These are phyloP conservation scores for Sphaerulina musiva DNA, from an alignment of 2,329 filamentous ascomycete genomes.

Conservation along the genomic window DNA sequence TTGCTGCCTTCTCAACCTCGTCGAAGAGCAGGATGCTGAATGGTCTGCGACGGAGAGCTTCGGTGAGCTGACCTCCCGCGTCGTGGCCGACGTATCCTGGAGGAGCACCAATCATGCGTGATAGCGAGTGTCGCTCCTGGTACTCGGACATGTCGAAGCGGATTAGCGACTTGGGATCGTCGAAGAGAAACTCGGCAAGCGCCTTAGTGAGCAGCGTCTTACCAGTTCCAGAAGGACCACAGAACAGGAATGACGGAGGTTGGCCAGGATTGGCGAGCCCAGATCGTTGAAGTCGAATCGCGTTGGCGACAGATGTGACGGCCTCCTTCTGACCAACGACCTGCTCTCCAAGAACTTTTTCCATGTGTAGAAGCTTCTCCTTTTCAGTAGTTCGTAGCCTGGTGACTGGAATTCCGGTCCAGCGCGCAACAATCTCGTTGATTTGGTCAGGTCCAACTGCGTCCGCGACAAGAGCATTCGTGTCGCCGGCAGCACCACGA, in stretches of 20 bases:
- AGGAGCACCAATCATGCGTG: slow-evolving; percentile 94
- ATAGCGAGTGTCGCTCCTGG: slow-evolving; percentile 91
- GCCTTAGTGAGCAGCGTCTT: slow-evolving; percentile 97
- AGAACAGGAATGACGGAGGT: slow-evolving; percentile 97
- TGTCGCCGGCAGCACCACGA: slow-evolving; percentile 53
- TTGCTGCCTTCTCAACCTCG: slow-evolving; percentile 96
- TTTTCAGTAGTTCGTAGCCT: slow-evolving; percentile 91
- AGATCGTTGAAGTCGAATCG: slow-evolving; percentile 89
- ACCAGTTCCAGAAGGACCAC: slow-evolving; percentile 94
- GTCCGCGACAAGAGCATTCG: slow-evolving; percentile 69
- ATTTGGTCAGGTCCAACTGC: slow-evolving; percentile 95
- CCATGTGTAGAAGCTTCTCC: slow-evolving; percentile 98
- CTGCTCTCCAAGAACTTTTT: slow-evolving; percentile 71
- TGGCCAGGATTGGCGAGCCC: slow-evolving; percentile 94
- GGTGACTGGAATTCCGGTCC: slow-evolving; percentile 97
- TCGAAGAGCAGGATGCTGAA: slow-evolving; percentile 98
- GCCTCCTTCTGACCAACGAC: slow-evolving; percentile 95
- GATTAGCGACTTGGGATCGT: slow-evolving; percentile 95
- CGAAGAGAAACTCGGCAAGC: slow-evolving; percentile 94
- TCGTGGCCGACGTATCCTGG: slow-evolving; percentile 97
- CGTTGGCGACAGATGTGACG: slow-evolving; percentile 86
- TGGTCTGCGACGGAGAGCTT: slow-evolving; percentile 84
- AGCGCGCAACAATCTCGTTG: slow-evolving; percentile 94
- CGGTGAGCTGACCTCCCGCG: slow-evolving; percentile 88
- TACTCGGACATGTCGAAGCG: slow-evolving; percentile 99